Evolutionary conservation across 2,329 filamentous ascomycete species (phyloP), one percentile per base, ranked within the genome.

Genomic region (Tympanopsis confertula): DNA sequence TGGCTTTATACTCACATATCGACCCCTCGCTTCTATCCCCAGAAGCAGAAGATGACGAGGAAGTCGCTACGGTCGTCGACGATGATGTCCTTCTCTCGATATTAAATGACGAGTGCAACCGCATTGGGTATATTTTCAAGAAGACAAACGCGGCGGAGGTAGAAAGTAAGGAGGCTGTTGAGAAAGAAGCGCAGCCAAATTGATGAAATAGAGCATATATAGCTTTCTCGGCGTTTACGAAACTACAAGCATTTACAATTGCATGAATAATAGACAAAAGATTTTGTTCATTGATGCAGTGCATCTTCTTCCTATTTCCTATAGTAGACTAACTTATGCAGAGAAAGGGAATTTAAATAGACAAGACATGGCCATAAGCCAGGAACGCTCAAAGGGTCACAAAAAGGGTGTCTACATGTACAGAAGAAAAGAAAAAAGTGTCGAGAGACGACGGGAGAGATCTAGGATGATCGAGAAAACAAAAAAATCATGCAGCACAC

Each of bases 81-180:
- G 71, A 76, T 45, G 58, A 66, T 37, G 59, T 69, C 0, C 54
- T 77, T 35, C 51, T 65, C 1, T 55, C 57, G 13, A 59, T 71
- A 17, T 46, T 75, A 35, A 60, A 59, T 42, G 66, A 70, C 36
- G 45, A 50, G 42, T 44, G 45, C 35, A 49, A 48, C 35, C 55
- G 56, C 43, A 59, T 73, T 19, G 58, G 59, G 10, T 74, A 65
- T 45, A 46, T 74, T 18, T 63, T 74, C 50, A 63, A 63, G 19
- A 74, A 67, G 47, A 50, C 24, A 10, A 28, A n/a, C 47, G 2
- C 46, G 24, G 33, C n/a, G 15, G 14, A 37, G 14, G 20, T 13
- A 13, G 3, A 18, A 13, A 19, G 5, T 26, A 36, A 5, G 22
- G 4, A 4, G 30, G 30, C 30, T 33, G 30, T 10, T 28, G 10